phyloP scores from a whole-genome alignment of 495 filamentous ascomycete species.

The Articulospora tetracladia region DNA sequence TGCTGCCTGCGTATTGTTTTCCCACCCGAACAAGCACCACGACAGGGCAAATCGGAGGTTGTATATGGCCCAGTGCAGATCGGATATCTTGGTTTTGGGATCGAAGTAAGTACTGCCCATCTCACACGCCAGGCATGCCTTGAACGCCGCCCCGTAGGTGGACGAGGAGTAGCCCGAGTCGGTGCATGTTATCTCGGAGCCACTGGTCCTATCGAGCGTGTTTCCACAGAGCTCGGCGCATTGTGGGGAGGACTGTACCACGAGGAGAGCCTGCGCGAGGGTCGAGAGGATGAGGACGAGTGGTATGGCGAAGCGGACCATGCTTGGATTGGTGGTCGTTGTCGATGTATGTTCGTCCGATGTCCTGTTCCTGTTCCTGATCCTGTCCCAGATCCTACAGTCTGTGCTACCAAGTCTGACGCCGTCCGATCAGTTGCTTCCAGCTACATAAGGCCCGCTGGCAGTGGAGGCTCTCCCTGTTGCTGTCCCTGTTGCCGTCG shows the following conservation, averaged over 20 bases:
- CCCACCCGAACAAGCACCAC: slow-evolving; percentile 35
- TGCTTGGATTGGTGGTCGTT: too few species aligned
- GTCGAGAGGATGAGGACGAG: slow-evolving; percentile 14
- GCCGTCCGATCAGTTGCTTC: too few species aligned
- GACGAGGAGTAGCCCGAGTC: slow-evolving; percentile 44
- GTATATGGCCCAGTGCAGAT: slow-evolving; percentile 58
- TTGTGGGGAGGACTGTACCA: slow-evolving; percentile 5
- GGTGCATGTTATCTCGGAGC: slow-evolving; percentile 51
- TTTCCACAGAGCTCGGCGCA: slow-evolving; percentile 27
- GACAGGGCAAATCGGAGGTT: slow-evolving; percentile 40
- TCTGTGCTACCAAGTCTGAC: too few species aligned
- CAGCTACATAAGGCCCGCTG: too few species aligned
- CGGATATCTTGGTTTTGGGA: slow-evolving; percentile 41
- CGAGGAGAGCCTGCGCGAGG: background rate
- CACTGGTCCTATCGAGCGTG: slow-evolving; percentile 14
- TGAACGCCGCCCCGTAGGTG: slow-evolving; percentile 35
- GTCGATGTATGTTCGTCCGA: too few species aligned
- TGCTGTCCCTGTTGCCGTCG: too few species aligned
- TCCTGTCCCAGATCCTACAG: too few species aligned
- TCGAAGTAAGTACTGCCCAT: slow-evolving; percentile 51
- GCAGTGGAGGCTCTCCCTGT: too few species aligned
- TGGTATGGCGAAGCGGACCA: background rate
- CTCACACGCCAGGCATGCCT: slow-evolving; percentile 56
- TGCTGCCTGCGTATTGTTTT: slow-evolving; percentile 16
- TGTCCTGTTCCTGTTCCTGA: too few species aligned